Conservation (phyloP, 257 asterid genomes). For the Haberlea rhodopensis region DNA sequence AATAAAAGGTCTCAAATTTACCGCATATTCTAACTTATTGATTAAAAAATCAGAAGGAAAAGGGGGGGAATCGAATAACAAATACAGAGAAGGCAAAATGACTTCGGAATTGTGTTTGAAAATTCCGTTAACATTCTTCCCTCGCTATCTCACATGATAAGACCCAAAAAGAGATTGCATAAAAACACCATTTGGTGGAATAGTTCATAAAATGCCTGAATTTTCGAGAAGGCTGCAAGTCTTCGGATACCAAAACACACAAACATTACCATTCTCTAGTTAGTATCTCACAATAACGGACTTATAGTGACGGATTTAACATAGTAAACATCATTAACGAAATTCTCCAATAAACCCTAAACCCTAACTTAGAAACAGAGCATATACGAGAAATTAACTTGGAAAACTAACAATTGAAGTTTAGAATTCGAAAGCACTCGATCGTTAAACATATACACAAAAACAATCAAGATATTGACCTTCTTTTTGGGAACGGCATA, state of each 20-base stretch:
- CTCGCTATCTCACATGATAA: too few relatives aligned
- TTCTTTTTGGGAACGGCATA: conserved; percentile 83
- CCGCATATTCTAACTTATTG: neutral
- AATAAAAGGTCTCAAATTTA: neutral
- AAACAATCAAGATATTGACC: conserved; percentile 30
- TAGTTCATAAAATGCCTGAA: too few relatives aligned
- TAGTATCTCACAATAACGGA: neutral
- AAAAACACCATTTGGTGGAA: neutral
- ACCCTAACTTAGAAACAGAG: neutral
- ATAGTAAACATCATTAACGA: neutral
- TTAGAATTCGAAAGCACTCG: conserved; percentile 1
- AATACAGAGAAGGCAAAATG: neutral
- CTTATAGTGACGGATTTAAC: too few relatives aligned
- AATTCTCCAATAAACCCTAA: too few relatives aligned
- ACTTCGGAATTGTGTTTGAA: neutral
- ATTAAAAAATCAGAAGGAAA: neutral
- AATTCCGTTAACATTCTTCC: neutral
- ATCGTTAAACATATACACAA: neutral
- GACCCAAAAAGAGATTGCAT: neutral
- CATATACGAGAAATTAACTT: neutral
- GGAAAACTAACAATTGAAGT: neutral
- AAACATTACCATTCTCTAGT: neutral
- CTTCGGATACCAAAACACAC: too few relatives aligned
- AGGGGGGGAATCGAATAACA: too few relatives aligned
- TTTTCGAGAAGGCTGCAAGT: too few relatives aligned